A percentile compares a stretch with the other conserved stretches of the same genome.
Evolutionary conservation across 805 yeast species (phyloP).

Genomic region (Danielia reshetovae): DNA sequence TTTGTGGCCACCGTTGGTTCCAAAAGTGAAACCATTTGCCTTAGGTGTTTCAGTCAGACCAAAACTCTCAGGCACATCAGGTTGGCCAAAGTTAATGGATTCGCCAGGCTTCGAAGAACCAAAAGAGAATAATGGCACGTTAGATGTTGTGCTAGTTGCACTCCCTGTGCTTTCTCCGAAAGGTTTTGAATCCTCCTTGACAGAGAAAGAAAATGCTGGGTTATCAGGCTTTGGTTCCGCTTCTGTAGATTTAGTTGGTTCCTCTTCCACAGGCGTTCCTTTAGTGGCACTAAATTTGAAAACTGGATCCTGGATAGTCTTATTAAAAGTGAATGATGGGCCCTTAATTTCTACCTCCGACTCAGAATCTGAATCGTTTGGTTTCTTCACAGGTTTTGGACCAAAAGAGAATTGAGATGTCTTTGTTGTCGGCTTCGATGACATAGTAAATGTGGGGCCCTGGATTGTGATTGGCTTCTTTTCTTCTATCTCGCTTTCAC

Average conservation of each 20-base stretch:
- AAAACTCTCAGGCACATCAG: too few species aligned
- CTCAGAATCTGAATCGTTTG: slow-evolving; percentile 50
- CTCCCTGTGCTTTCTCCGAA: too few species aligned
- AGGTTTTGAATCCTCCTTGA: neutral
- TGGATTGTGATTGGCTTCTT: slow-evolving; percentile 20
- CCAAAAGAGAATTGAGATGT: slow-evolving; percentile 37
- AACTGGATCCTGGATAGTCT: slow-evolving; percentile 32
- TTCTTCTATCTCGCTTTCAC: slow-evolving; percentile 26
- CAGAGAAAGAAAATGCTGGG: neutral
- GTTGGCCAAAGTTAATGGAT: too few species aligned
- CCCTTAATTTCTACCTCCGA: slow-evolving; percentile 69
- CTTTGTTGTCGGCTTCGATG: slow-evolving; percentile 25
- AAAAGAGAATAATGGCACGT: slow-evolving; percentile 14
- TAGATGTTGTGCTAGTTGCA: too few species aligned
- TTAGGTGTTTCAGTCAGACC: slow-evolving; percentile 6
- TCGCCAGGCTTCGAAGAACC: slow-evolving; percentile 24
- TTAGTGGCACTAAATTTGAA: slow-evolving; percentile 17
- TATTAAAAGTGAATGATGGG: slow-evolving; percentile 54
- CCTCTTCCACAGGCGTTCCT: neutral
- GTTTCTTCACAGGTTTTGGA: slow-evolving; percentile 23
- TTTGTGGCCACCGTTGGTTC: neutral
- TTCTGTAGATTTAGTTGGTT: neutral
- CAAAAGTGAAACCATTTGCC: neutral
- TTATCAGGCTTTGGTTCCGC: neutral
- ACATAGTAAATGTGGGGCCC: slow-evolving; percentile 36